phyloP scores from a whole-genome alignment of 768 basidiomycete species.

The Phylloporus sp. region DNA sequence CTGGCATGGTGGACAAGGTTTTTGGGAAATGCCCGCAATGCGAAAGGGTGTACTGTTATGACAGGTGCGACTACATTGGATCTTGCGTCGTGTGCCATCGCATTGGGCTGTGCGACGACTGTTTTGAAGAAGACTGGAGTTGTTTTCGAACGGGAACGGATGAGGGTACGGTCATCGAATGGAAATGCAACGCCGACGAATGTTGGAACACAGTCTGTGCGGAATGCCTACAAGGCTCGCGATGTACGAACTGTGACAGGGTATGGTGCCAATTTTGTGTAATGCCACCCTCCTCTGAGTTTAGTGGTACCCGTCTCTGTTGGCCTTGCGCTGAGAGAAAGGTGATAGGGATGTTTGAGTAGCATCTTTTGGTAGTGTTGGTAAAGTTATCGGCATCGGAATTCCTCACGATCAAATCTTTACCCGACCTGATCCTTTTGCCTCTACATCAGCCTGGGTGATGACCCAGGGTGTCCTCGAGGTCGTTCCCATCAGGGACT shows the following conservation, averaged over 20 bases:
- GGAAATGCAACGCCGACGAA: too few relatives aligned
- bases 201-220: too few relatives aligned
- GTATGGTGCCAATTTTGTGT: neutral
- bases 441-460: neutral
- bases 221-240: neutral
- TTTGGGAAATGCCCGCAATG: conserved; percentile 24
- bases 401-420: neutral
- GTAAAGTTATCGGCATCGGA: neutral
- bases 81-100: conserved; percentile 18
- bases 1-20: conserved; percentile 3
- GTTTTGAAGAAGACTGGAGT: conserved; percentile 22
- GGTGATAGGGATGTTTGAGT: neutral
- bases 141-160: neutral
- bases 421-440: neutral
- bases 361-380: neutral
- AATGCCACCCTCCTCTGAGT: too few relatives aligned
- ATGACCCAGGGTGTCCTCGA: neutral
- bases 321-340: too few relatives aligned
- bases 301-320: neutral
- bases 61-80: conserved; percentile 22
- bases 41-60: conserved; percentile 12
- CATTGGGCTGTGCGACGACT: conserved; percentile 23
- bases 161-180: too few relatives aligned
- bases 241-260: neutral
- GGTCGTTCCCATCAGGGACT: neutral